Evolutionary conservation across 805 yeast species (phyloP).

Genomic region (Yamadazyma sp.): DNA sequence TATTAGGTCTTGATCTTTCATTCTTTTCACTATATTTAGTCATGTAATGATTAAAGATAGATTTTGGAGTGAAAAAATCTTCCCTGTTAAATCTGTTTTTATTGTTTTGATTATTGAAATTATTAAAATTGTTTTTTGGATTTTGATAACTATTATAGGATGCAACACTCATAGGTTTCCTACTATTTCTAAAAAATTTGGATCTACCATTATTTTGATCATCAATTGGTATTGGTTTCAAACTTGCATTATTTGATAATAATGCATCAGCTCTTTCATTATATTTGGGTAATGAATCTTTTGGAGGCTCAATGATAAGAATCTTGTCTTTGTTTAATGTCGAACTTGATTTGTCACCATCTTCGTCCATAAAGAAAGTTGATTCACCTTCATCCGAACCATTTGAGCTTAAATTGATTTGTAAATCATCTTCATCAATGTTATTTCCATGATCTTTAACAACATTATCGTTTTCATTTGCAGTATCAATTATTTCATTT

Average conservation of each 20-base stretch:
- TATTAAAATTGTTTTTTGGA: constrained; percentile 8
- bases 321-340: constrained; percentile 5
- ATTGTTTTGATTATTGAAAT: constrained; percentile 7
- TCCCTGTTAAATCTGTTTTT: constrained; percentile 51
- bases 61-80: constrained; percentile 77
- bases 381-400: constrained; percentile 15
- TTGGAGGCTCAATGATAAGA: not conserved
- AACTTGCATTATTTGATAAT: constrained; percentile 33
- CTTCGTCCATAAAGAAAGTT: constrained; percentile 15
- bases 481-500: constrained; percentile 4
- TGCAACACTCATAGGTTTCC: constrained; percentile 66
- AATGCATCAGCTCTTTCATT: constrained; percentile 44
- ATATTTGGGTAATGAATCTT: constrained; percentile 12
- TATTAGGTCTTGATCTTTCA: constrained; percentile 21
- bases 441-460: not conserved
- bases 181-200: constrained; percentile 36
- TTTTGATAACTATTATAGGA: constrained; percentile 36
- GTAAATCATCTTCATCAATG: constrained; percentile 5
- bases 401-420: too few relatives aligned
- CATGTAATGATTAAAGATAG: constrained; percentile 68
- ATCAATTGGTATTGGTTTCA: constrained; percentile 40
- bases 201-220: constrained; percentile 15
- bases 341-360: constrained; percentile 8
- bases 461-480: not conserved
- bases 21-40: constrained; percentile 53